A percentile compares a stretch with the other conserved stretches of the same genome.
phyloP scores from a whole-genome alignment of 768 basidiomycete species.

The Suillus variegatus region DNA sequence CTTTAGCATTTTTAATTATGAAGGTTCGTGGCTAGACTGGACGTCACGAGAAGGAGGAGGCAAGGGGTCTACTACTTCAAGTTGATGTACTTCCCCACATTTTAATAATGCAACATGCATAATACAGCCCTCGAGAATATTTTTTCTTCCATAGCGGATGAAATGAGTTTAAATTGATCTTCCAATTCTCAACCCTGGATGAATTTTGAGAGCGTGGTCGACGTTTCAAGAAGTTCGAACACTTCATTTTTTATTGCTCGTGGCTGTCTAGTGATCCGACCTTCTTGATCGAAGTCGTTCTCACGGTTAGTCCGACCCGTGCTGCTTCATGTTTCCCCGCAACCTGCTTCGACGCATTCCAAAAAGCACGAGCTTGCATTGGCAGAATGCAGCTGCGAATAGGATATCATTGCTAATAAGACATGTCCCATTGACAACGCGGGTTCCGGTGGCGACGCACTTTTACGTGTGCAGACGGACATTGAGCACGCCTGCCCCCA shows the following conservation, averaged over 20 bases:
- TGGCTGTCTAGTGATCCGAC: constrained; percentile 1
- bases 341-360: constrained; percentile 4
- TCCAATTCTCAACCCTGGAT: background rate
- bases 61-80: constrained; percentile 20
- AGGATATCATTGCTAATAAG: background rate
- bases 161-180: background rate
- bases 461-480: constrained; percentile 19
- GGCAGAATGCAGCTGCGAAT: background rate
- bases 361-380: constrained; percentile 2
- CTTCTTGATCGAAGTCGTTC: background rate
- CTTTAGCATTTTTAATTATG: constrained; percentile 68
- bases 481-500: constrained; percentile 56
- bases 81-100: constrained; percentile 8
- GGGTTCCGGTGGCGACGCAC: constrained; percentile 5
- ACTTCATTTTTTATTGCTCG: background rate
- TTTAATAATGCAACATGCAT: background rate
- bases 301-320: background rate
- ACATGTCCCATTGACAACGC: background rate
- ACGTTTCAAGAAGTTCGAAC: background rate
- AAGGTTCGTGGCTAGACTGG: constrained; percentile 92
- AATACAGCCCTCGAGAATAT: constrained; percentile 3
- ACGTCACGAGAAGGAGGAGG: constrained; percentile 51
- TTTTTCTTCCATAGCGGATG: background rate
- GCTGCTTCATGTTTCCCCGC: constrained; percentile 7
- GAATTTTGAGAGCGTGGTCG: background rate